phyloP scores from a whole-genome alignment of 2,329 filamentous ascomycete species.

The Rhexocercosporidium sp. region DNA sequence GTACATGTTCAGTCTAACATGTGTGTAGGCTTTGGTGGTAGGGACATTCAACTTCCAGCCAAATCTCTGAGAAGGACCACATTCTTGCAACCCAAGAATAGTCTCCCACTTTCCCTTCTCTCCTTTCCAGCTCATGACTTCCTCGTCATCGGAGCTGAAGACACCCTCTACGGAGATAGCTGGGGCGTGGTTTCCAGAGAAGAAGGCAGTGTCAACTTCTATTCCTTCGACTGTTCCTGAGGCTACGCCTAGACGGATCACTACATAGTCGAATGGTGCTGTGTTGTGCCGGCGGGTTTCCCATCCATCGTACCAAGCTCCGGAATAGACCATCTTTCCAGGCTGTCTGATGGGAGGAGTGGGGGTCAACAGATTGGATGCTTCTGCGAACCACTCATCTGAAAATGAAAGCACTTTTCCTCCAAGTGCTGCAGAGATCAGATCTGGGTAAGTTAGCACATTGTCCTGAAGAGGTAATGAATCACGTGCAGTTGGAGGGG shows the following conservation, averaged over 20 bases:
- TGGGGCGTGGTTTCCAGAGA: constrained; percentile 82
- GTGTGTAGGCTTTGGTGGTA: constrained; percentile 73
- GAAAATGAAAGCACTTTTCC: constrained; percentile 69
- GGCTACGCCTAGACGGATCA: constrained; percentile 69
- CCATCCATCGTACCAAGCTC: constrained; percentile 75
- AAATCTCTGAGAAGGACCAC: constrained; percentile 75
- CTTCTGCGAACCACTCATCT: constrained; percentile 72
- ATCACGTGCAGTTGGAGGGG: constrained; percentile 18
- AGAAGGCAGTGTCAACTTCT: constrained; percentile 82
- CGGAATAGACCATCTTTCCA: constrained; percentile 72
- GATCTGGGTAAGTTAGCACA: constrained; percentile 50
- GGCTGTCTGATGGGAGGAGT: constrained; percentile 65
- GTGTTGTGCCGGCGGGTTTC: constrained; percentile 71
- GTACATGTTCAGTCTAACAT: constrained; percentile 83
- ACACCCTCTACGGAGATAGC: constrained; percentile 79
- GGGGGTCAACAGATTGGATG: constrained; percentile 67
- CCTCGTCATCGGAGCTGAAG: constrained; percentile 69
- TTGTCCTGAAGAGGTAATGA: not conserved
- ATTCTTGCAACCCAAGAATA: constrained; percentile 71
- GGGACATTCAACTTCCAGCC: constrained; percentile 69
- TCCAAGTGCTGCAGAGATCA: constrained; percentile 64
- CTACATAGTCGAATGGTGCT: constrained; percentile 69
- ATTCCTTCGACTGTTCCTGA: constrained; percentile 75
- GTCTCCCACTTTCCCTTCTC: constrained; percentile 70
- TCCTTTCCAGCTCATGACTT: constrained; percentile 67